These are phyloP conservation scores for Scalesia atractyloides DNA, from an alignment of 129 eudicot species.

Conservation along the genomic window DNA sequence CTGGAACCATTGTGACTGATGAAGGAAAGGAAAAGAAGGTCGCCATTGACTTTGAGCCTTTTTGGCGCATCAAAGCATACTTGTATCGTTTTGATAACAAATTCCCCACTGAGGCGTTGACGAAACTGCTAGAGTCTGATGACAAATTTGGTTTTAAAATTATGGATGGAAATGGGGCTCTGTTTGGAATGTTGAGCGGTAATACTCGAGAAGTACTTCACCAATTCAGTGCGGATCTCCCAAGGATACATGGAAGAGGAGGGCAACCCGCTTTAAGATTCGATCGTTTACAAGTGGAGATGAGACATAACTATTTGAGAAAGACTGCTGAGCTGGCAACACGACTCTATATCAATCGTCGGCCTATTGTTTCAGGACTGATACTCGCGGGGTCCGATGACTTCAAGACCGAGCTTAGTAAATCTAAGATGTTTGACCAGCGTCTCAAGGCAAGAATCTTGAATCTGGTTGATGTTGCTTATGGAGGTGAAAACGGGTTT, in stretches of 20 bases:
- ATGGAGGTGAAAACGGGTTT: slow-evolving; percentile 46
- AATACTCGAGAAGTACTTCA: slow-evolving; percentile 44
- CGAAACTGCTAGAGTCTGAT: slow-evolving; percentile 39
- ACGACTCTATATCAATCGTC: slow-evolving; percentile 37
- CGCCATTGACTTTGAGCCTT: slow-evolving; percentile 42
- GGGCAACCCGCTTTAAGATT: slow-evolving; percentile 45
- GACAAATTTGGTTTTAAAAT: slow-evolving; percentile 41
- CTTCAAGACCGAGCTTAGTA: slow-evolving; percentile 45
- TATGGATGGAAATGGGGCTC: slow-evolving; percentile 43
- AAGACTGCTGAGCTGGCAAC: slow-evolving; percentile 46
- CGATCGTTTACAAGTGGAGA: slow-evolving; percentile 43
- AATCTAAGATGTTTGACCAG: slow-evolving; percentile 46
- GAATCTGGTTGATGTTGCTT: slow-evolving; percentile 43
- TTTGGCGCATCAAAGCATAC: slow-evolving; percentile 36
- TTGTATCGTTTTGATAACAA: slow-evolving; percentile 40
- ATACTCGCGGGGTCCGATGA: slow-evolving; percentile 48
- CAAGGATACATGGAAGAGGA: slow-evolving; percentile 41
- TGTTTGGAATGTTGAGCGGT: slow-evolving; percentile 43
- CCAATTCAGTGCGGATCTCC: slow-evolving; percentile 42
- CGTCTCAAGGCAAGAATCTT: slow-evolving; percentile 41
- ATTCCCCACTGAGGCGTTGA: slow-evolving; percentile 42
- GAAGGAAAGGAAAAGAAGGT: slow-evolving; percentile 44
- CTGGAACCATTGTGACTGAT: slow-evolving; percentile 44
- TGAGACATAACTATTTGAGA: slow-evolving; percentile 38
- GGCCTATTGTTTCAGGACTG: slow-evolving; percentile 40